Evolutionary conservation across 495 filamentous ascomycete species (phyloP).

Genomic region (Filosporella fistucella): DNA sequence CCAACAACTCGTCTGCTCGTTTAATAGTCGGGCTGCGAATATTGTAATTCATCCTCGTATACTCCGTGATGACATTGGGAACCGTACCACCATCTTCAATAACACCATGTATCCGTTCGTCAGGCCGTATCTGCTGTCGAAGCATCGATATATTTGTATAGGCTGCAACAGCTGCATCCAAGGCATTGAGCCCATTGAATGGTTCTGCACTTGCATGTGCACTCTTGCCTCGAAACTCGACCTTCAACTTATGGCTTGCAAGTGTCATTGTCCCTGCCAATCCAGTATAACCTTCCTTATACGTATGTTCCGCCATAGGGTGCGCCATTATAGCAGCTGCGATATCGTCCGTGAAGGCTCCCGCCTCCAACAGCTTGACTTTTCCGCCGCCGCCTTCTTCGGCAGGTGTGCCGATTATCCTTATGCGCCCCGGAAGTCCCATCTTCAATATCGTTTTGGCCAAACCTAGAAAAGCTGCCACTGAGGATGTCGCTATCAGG

Average conservation of each 20-base stretch:
- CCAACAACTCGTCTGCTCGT: not conserved
- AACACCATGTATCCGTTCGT: not conserved
- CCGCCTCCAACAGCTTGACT: slow-evolving; percentile 54
- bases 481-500: slow-evolving; percentile 59
- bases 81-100: not conserved
- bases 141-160: not conserved
- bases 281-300: no score
- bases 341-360: slow-evolving; percentile 56
- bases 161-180: slow-evolving; percentile 1
- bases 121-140: slow-evolving; percentile 1
- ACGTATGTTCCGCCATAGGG: no score
- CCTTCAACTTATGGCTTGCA: not conserved
- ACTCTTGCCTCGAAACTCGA: not conserved
- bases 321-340: slow-evolving; percentile 65
- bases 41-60: slow-evolving; percentile 1
- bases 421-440: slow-evolving; percentile 46
- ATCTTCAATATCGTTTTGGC: slow-evolving; percentile 41
- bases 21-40: not conserved
- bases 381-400: slow-evolving; percentile 70
- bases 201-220: slow-evolving; percentile 1
- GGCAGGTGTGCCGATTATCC: slow-evolving; percentile 66
- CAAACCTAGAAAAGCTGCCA: slow-evolving; percentile 55
- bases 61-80: not conserved
- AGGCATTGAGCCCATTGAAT: slow-evolving; percentile 3
- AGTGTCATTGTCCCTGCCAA: not conserved